Conservation (phyloP, 75 land plant species). For the Sequoia sempervirens region DNA sequence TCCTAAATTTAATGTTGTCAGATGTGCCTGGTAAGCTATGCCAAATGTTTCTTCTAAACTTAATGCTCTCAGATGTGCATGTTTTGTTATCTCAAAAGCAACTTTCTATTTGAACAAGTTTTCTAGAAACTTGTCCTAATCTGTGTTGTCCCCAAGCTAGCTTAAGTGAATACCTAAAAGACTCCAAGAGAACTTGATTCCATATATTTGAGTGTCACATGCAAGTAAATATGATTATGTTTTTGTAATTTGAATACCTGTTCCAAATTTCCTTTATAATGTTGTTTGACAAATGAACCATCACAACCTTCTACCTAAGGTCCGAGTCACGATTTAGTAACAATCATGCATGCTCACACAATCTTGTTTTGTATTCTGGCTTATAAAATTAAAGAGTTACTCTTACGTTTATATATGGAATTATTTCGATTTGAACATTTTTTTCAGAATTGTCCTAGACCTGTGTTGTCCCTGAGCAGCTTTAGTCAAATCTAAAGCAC, state of each 20-base stretch:
- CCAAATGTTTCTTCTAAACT: background rate
- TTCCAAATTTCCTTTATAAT: background rate
- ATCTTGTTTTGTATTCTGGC: too few relatives aligned
- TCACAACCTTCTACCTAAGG: background rate
- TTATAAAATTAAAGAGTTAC: background rate
- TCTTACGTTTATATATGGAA: background rate
- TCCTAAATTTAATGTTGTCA: slow-evolving; percentile 80
- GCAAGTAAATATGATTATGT: background rate
- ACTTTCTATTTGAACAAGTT: background rate
- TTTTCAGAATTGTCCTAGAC: too few relatives aligned
- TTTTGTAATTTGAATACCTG: background rate
- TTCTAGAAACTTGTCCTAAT: background rate
- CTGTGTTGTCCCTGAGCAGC: too few relatives aligned
- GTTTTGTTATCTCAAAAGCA: slow-evolving; percentile 15
- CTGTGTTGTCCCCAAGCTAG: background rate
- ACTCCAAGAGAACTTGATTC: background rate
- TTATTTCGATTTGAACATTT: too few relatives aligned
- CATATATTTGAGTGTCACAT: background rate
- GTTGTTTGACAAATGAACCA: background rate
- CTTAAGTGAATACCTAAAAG: background rate
- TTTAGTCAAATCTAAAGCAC: too few relatives aligned
- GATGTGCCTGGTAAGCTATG: slow-evolving; percentile 63
- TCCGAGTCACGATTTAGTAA: background rate
- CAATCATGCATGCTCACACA: background rate
- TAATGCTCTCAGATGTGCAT: slow-evolving; percentile 76